Evolutionary conservation across 768 basidiomycete genomes (phyloP), one percentile per base, ranked within the genome.

Genomic region (Russula olivacea): DNA sequence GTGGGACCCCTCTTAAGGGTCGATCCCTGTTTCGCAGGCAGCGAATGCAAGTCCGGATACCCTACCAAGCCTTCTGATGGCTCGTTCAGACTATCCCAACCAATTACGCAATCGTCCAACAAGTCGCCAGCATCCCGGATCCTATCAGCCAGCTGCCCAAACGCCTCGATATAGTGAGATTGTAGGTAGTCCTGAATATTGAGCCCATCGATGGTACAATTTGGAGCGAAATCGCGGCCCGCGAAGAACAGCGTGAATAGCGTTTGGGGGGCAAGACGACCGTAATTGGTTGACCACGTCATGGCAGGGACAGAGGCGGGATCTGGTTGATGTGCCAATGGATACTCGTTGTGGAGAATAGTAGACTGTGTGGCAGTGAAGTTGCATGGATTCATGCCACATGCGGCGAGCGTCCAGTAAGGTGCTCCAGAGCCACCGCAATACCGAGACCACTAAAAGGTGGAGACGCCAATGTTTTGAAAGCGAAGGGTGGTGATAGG

Each of bases 271-370:
- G 88, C 83, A 32, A 98, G 85, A 19, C 89, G 91, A 47, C 89
- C 85, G 71, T 98, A 98, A 72, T 98, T 98, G 28, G 96, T 98
- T 8, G 87, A 85, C 97, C 97, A 99, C 64, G 93, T 83, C 97
- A 99, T 99, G 53, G 89, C 85, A 6, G 97, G 96, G 64, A 93
- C 80, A 0, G 82, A 72, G 2, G 83, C 79, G 0, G 96, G 94
- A 67, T 88, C 79, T 5, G 91, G 81, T 0, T 74, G 70, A 50
- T 80, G 78, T 0, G 86, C 74, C 8, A 78, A 70, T 0, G 92
- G 88, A 74, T 92, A 98, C 76, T 98, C 95, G 74, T 83, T 87
- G 72, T 98, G 94, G 9, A 99, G 69, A 57, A 95, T 84, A 38
- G 93, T 87, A 9, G 91, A 81, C 71, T 90, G 87, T 1, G 95